Conservation (phyloP, 108 stramenopile genomes). For the Schizochytrium sp. region DNA sequence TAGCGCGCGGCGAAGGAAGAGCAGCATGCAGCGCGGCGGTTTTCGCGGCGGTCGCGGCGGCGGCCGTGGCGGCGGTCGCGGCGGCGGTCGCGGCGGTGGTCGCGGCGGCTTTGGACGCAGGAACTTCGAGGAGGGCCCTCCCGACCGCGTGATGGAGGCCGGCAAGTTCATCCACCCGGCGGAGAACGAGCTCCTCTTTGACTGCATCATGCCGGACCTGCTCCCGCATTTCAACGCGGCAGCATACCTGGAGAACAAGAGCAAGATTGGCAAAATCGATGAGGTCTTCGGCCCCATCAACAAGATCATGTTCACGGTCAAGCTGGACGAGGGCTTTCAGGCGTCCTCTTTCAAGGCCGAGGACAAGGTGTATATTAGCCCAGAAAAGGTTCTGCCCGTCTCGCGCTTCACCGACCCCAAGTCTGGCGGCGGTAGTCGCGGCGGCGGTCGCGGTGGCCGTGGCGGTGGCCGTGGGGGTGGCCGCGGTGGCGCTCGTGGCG, state of each 20-base stretch:
- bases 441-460: neutral
- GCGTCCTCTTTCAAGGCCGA: constrained; percentile 77
- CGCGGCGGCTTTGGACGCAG: constrained; percentile 34
- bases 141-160: constrained; percentile 44
- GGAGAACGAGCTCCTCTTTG: constrained; percentile 52
- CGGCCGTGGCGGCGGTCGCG: constrained; percentile 13
- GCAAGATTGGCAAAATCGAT: constrained; percentile 93
- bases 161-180: constrained; percentile 43
- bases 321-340: constrained; percentile 83
- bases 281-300: constrained; percentile 90
- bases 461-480: constrained; percentile 18
- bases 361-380: constrained; percentile 77
- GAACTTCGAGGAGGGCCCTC: constrained; percentile 45
- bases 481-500: constrained; percentile 42
- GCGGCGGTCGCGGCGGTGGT: constrained; percentile 32
- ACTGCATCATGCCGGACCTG: constrained; percentile 57
- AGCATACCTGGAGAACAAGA: constrained; percentile 92
- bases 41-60: neutral
- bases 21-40: neutral
- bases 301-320: constrained; percentile 85
- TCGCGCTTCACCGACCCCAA: constrained; percentile 75
- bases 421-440: constrained; percentile 32
- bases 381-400: constrained; percentile 83
- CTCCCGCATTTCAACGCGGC: constrained; percentile 98
- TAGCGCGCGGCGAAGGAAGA: no score